Evolutionary conservation across 2,329 filamentous ascomycete species (phyloP), one percentile per base, ranked within the genome.

Genomic region (Chaetomium olivaceum): DNA sequence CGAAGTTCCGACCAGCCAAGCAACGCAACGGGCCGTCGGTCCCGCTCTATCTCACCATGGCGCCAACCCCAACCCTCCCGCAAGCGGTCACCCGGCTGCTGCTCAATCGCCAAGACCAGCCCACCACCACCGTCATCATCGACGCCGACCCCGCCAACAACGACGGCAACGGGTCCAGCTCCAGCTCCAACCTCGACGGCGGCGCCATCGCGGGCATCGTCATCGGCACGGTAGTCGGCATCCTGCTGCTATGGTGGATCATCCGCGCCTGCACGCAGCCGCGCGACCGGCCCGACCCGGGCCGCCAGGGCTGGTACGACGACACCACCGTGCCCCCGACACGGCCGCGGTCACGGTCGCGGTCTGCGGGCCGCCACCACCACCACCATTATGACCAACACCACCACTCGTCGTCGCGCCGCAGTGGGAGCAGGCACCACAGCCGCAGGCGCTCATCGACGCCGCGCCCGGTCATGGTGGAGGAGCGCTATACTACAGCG

Each of bases 131-230:
- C 7, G 69, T 71, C 12, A 61, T 69, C 43, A 61, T 69, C 48
- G 59, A 55, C 25, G 21, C 52, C 23, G 59, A 39, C 61, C n/a
- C 56, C 33, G 43, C 62, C 39, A 12, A 27, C 19, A 36, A 21
- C 66, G 19, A 43, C 54, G 39, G 43, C 21, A 14, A 33, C 54
- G 31, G 43, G 19, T 25, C 51, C 12, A 23, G 48, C 16, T 50
- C 58, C 19, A 61, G 50, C 33, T 51, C 52, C 2, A 31, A 54
- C 52, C 69, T 70, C 55, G 56, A 52, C 58, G 48, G 67, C 5
- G 69, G 69, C 46, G 68, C 68, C 43, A 72, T 72, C 25, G 71
- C 66, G 11, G 71, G 71, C 61, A 72, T 72, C 60, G 71, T 72
- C 9, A 70, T 72, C 61, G 71, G 71, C 58, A 61, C 58, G 55